Evolutionary conservation across 495 filamentous ascomycete genomes (phyloP), one percentile per base, ranked within the genome.

Genomic region (Filosporella fistucella): DNA sequence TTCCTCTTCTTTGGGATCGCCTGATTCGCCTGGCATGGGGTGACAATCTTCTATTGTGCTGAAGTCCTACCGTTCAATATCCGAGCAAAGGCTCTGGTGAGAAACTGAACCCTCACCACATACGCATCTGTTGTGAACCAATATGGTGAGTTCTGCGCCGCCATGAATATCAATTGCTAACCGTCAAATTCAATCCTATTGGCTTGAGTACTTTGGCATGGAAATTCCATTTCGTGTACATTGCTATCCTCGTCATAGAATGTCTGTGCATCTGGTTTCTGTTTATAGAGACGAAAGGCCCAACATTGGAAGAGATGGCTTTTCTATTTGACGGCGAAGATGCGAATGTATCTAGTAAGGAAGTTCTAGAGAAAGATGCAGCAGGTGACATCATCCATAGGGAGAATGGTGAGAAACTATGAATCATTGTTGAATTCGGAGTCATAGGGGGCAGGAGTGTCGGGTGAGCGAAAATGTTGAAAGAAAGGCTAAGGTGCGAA

Each of bases 321-420:
- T 60, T 65, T 39, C 68, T 78, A 40, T 82, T 84, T 53, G 80
- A 82, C 55, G 79, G 80, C 13, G 70, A 74, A 8, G 58, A 65
- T 11, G 77, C 77, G 39, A 17, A 62, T 41, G 67, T 78, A n/a
- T n/a, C n/a, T n/a, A n/a, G n/a, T n/a, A n/a, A n/a, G n/a, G n/a
- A n/a, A n/a, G n/a, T n/a, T n/a, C n/a, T n/a, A n/a, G n/a, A n/a
- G n/a, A n/a, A n/a, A n/a, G n/a, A n/a, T n/a, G n/a, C n/a, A n/a
- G n/a, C n/a, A n/a, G n/a, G n/a, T n/a, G n/a, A n/a, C n/a, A n/a
- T n/a, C n/a, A n/a, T n/a, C n/a, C n/a, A n/a, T n/a, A n/a, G n/a
- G n/a, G n/a, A n/a, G n/a, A n/a, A n/a, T n/a, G n/a, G n/a, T n/a
- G n/a, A n/a, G n/a, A n/a, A n/a, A n/a, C n/a, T n/a, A n/a, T n/a